A percentile compares a stretch with the other conserved stretches of the same genome.
phyloP scores from a whole-genome alignment of 73 alveolate genomes.

The Symbiodinium pilosum region DNA sequence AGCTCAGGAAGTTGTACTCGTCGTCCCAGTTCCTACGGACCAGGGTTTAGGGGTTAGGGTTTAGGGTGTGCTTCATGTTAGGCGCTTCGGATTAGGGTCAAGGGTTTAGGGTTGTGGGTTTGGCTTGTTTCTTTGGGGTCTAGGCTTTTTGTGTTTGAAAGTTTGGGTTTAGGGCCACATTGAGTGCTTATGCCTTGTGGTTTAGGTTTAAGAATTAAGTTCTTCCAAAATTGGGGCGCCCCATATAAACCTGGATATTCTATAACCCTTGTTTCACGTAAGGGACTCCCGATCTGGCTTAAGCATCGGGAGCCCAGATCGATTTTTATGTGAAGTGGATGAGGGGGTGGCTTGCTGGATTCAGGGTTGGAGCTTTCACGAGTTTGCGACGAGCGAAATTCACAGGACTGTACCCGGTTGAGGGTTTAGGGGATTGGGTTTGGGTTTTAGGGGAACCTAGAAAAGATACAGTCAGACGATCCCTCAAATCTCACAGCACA shows the following conservation, averaged over 20 bases:
- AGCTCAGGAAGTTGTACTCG: slow-evolving; percentile 79
- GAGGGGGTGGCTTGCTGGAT: too few relatives aligned
- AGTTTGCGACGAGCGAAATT: too few relatives aligned
- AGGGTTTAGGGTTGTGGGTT: too few relatives aligned
- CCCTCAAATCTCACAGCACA: too few relatives aligned
- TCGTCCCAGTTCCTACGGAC: slow-evolving; percentile 35
- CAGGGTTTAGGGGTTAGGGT: not conserved
- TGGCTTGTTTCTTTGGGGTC: too few relatives aligned
- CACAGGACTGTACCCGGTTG: too few relatives aligned
- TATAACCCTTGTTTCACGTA: too few relatives aligned
- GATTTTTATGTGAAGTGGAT: not conserved
- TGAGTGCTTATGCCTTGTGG: not conserved
- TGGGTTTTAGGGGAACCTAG: not conserved
- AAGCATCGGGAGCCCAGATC: not conserved
- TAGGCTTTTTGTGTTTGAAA: not conserved
- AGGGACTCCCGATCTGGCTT: not conserved
- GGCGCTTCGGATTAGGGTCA: too few relatives aligned
- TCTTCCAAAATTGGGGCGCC: too few relatives aligned
- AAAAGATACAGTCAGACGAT: not conserved
- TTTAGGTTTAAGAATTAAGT: not conserved
- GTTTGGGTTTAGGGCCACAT: not conserved
- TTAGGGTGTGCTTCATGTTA: not conserved
- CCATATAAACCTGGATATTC: too few relatives aligned
- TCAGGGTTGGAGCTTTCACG: too few relatives aligned
- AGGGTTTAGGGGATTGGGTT: not conserved